A percentile compares a stretch with the other conserved stretches of the same genome.
These are phyloP conservation scores for Acanthamoeba castellanii DNA, from an alignment of 208 protist species.

Conservation along the genomic window DNA sequence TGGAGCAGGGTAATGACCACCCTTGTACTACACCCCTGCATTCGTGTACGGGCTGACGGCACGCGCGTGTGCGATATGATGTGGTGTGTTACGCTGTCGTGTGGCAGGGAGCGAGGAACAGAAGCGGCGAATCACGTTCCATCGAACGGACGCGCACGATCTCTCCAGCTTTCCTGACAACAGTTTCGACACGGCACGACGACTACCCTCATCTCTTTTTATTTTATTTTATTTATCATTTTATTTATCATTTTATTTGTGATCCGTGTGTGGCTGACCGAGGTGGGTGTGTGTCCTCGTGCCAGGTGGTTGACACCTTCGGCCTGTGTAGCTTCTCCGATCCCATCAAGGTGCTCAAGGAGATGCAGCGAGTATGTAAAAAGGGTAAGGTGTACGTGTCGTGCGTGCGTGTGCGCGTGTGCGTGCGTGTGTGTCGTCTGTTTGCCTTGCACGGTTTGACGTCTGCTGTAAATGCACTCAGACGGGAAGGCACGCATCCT, in stretches of 20 bases:
- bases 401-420: background rate
- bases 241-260: background rate
- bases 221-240: too few relatives aligned
- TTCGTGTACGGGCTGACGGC: background rate
- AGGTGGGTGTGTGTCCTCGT: too few relatives aligned
- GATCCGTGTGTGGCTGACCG: background rate
- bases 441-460: background rate
- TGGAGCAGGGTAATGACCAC: background rate
- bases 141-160: background rate
- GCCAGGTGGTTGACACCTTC: constrained; percentile 61
- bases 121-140: constrained; percentile 6
- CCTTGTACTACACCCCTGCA: too few relatives aligned
- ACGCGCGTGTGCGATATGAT: background rate
- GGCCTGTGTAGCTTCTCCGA: constrained; percentile 68
- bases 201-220: too few relatives aligned
- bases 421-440: background rate
- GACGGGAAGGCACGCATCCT: constrained; percentile 11
- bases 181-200: constrained; percentile 21
- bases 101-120: background rate
- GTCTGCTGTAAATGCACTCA: background rate
- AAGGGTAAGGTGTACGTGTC: background rate
- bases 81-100: background rate
- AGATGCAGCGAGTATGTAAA: constrained; percentile 57
- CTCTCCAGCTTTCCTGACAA: constrained; percentile 22
- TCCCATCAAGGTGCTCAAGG: constrained; percentile 20